phyloP scores from a whole-genome alignment of 2,329 filamentous ascomycete species.

The Xylaria digitata region DNA sequence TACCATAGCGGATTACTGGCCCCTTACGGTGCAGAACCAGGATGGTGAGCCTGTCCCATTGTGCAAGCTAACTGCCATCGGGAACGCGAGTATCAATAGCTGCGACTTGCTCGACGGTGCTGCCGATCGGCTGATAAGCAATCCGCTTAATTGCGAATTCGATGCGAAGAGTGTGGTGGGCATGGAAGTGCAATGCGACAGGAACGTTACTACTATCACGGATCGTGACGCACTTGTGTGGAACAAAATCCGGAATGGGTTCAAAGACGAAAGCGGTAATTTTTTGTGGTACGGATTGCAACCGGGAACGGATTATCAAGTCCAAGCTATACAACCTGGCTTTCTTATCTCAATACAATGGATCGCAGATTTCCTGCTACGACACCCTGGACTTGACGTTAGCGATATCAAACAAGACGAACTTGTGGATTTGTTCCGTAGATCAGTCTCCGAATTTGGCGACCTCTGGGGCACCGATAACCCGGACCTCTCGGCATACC shows the following conservation, averaged over 20 bases:
- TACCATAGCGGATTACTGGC: constrained; percentile 53
- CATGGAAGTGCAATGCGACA: constrained; percentile 46
- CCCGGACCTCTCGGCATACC: constrained; percentile 47
- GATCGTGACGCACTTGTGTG: constrained; percentile 36
- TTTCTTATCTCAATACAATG: constrained; percentile 39
- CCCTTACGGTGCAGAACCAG: constrained; percentile 43
- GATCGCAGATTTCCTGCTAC: constrained; percentile 44
- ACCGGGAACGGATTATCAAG: constrained; percentile 22
- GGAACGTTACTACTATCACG: constrained; percentile 49
- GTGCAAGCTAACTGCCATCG: constrained; percentile 48
- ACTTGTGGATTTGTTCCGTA: constrained; percentile 41
- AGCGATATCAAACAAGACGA: constrained; percentile 48
- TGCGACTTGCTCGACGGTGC: constrained; percentile 63
- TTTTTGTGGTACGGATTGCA: constrained; percentile 40
- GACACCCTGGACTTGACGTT: constrained; percentile 45
- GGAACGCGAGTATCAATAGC: constrained; percentile 55
- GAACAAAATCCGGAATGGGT: constrained; percentile 40
- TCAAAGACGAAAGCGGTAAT: constrained; percentile 33
- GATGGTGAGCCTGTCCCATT: constrained; percentile 44
- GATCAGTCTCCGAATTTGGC: constrained; percentile 39
- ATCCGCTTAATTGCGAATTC: constrained; percentile 56
- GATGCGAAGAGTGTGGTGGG: constrained; percentile 55
- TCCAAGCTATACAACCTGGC: constrained; percentile 36
- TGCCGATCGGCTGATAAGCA: constrained; percentile 59
- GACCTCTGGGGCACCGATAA: constrained; percentile 47